phyloP scores from a whole-genome alignment of 192 early-diverging fungal genomes.

The Coemansia sp. region DNA sequence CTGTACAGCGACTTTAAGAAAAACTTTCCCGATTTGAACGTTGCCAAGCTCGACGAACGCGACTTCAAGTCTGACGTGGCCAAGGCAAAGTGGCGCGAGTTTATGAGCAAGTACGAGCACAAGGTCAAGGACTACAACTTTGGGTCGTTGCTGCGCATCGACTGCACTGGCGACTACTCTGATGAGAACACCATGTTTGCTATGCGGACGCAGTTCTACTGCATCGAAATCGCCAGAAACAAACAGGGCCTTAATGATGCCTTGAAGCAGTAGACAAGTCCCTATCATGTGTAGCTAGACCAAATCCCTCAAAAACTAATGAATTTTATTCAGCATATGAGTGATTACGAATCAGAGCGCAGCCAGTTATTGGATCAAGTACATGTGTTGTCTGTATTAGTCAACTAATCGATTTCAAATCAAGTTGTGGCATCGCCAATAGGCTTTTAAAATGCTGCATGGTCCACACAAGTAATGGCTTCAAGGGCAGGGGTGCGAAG shows the following conservation, averaged over 20 bases:
- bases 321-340: background rate
- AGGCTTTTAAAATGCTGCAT: background rate
- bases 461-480: background rate
- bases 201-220: slow-evolving; percentile 85
- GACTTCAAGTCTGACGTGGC: slow-evolving; percentile 80
- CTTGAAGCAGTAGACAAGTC: slow-evolving; percentile 11
- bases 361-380: background rate
- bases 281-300: too few relatives aligned
- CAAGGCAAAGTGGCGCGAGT: slow-evolving; percentile 89
- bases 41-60: slow-evolving; percentile 68
- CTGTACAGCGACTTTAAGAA: slow-evolving; percentile 75
- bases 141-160: slow-evolving; percentile 83
- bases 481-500: background rate
- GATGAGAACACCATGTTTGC: slow-evolving; percentile 90
- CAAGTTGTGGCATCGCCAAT: background rate
- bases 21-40: slow-evolving; percentile 78
- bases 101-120: slow-evolving; percentile 85
- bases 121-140: slow-evolving; percentile 92
- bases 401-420: background rate
- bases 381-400: background rate
- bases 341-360: background rate
- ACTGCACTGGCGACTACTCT: slow-evolving; percentile 76
- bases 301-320: background rate
- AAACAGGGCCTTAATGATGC: slow-evolving; percentile 75
- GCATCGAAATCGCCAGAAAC: slow-evolving; percentile 91